Evolutionary conservation across 75 land plant genomes (phyloP), one percentile per base, ranked within the genome.

Genomic region (Chamaecyparis obtusa): DNA sequence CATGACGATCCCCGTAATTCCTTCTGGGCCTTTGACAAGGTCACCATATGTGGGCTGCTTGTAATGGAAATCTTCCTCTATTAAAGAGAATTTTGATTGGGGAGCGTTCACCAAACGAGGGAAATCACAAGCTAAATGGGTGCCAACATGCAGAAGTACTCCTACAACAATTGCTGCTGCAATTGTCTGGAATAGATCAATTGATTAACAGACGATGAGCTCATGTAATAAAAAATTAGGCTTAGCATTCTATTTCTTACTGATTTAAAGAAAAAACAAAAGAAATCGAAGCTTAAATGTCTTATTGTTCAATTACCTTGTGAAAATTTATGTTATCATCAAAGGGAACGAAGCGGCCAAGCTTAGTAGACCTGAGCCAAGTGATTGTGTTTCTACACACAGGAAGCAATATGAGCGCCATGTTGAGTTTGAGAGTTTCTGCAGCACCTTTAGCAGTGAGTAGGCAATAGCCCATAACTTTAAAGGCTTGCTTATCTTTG

Each of bases 371-470:
- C 79, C 99, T 89, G 17, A 97, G 95, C 91, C 93, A 91, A 30
- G 99, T 97, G 84, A 96, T 91, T 46, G 94, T 93, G 87, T 96
- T 97, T 64, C 99, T 90, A 87, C 98, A 95, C 6, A 97, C 98
- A 11, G 99, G 99, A 69, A 97, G 86, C 27, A 97, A 92, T 19
- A 97, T 91, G 87, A 97, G 92, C 33, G 99, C 98, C 99, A 97
- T 97, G 89, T 96, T 97, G 76, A 97, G 87, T 89, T 97, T 97
- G 44, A 97, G 89, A 9, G 99, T 97, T 90, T 97, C 99, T 1
- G 98, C 99, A 16, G 98, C 94, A 80, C 99, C 99, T 86, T 97
- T 97, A 15, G 99, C 99, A 19, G 94, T 94, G 48, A 87, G 85
- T 9, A 93, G 77, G 35, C 94, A 93, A 86, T 93, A 93, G 49